Conservation (phyloP, 768 basidiomycete species). For the Epithele typhae region DNA sequence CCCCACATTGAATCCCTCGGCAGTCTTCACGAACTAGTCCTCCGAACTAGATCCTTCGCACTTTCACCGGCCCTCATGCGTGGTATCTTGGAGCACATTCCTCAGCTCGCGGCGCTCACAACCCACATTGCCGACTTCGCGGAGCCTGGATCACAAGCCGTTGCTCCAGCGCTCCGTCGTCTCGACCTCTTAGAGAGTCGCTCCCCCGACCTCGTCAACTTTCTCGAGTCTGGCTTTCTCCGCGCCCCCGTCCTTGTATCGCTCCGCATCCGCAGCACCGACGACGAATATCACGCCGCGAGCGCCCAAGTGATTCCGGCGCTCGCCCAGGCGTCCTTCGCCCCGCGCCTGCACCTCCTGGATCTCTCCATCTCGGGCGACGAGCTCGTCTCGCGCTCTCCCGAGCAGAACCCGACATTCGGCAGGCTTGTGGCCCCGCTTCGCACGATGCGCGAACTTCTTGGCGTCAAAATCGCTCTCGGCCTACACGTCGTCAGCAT, state of each 20-base stretch:
- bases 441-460: not conserved
- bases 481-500: not conserved
- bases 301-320: no score
- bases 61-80: not conserved
- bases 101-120: not conserved
- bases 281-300: no score
- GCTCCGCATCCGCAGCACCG: not conserved
- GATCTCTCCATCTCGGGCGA: no score
- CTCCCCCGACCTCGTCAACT: not conserved
- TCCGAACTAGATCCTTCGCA: not conserved
- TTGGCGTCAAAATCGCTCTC: not conserved
- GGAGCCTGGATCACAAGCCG: not conserved
- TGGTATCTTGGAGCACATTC: not conserved
- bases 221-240: constrained; percentile 1
- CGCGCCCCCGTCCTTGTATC: not conserved
- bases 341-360: no score
- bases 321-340: no score
- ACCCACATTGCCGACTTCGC: not conserved
- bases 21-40: constrained; percentile 2
- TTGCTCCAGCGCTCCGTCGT: not conserved
- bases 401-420: no score
- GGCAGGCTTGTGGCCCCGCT: not conserved
- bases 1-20: not conserved
- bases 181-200: not conserved
- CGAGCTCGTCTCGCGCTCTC: no score